Base-by-base conservation (phyloP, 1,139 yeast species). In the Pichia sp. region DNA sequence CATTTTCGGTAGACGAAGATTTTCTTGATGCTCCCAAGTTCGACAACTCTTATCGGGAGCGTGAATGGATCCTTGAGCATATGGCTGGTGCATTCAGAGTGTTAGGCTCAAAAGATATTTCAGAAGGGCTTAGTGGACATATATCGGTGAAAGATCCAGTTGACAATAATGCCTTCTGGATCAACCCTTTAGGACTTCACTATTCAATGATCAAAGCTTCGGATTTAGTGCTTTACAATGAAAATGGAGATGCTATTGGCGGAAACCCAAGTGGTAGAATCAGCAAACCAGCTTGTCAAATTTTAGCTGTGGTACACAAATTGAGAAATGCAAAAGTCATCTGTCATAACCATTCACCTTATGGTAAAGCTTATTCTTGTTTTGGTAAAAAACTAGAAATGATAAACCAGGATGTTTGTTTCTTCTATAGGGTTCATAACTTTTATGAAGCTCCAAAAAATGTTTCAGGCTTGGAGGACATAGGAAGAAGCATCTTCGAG, bases 81-180 rank as follows among this genome's bases (percentile, higher is more conserved):
- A 80, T 85, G 84, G 95, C 95, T 1, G 92, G 84, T 16, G 92
- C 92, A 0, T 87, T 87, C 71, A 76, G 95, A 57, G 81, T 85
- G 1, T 86, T 87, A 69, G 88, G 88, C 6, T 77, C 93, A 61
- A 80, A 79, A 61, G 89, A 88, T 11, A 87, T 74, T 68, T 75
- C 83, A n/a, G 89, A 85, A 68, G 95, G 95, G 10, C 69, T 82
- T 29, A 90, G 95, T 0, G 95, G 95, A 34, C 95, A 87, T 66
- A 86, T 87, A 53, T 84, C 92, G 2, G 77, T 87, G 13, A 77
- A 92, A 60, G 95, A 87, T 64, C 95, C 95, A 2, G 82, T 85
- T 46, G 80, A 83, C 59, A 82, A 85, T 26, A 69, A 75, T 43
- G 84, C 90, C 3, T 87, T 87, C 67, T 87, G 95, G 93, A 85